Base-by-base conservation (phyloP, 1,139 yeast species). In the Scheffersomyces titani region DNA sequence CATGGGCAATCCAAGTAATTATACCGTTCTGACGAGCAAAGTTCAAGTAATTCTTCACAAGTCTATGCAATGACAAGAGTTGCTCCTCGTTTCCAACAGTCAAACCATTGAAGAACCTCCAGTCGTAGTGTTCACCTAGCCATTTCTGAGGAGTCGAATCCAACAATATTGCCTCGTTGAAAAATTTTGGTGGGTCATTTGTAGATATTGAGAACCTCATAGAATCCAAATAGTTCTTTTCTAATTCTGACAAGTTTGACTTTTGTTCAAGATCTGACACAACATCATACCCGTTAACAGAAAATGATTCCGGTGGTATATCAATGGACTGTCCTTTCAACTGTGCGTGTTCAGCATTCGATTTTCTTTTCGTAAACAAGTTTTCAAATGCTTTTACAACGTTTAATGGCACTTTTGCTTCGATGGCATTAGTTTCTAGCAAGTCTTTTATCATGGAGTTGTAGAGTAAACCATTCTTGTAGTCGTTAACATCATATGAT, bases 121-220 rank as follows among this genome's bases (percentile, higher is more conserved):
- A 77, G 63, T 78, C 82, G 62, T 77, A 75, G 62, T 78, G 82
- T 51, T 74, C 80, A 1, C 87, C 87, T 51, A 65, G 55, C 67
- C 70, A 64, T 44, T 61, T 57, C 40, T 69, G 63, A 19, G 55
- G 58, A 51, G 63, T 58, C 49, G 59, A 58, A 19, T 60, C 55
- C 48, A 73, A 59, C 21, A 76, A 58, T 52, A 67, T 69, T 3
- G 76, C 73, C 58, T 77, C 81, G 19, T 59, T 55, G 56, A 76
- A 76, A 57, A 66, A 72, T 58, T 77, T 77, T 3, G 72, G 72
- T 45, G 80, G 73, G 44, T 54, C 30, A 1, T 19, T 13, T 36
- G 57, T 51, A 6, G 20, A 49, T 5, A 53, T n/a, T 6, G 63
- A 61, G 20, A 49, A 51, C n/a, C 52, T 51, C 9, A 63, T 47